Evolutionary conservation across 176 grass and related monocot genomes (phyloP).

Genomic region (Oryza nivara): DNA sequence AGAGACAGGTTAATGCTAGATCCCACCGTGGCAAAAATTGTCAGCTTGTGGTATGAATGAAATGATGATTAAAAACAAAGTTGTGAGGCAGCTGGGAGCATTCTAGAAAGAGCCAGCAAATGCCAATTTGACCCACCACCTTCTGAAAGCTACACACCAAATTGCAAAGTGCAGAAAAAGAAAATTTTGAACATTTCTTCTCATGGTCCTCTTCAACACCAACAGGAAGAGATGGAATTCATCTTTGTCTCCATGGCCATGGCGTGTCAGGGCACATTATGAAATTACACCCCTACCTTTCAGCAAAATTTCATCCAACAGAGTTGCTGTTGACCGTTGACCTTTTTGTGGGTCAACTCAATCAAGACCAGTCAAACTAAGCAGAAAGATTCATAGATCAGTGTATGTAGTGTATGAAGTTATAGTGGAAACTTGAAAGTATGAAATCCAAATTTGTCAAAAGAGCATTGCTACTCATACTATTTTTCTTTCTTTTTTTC

Average conservation of each 20-base stretch:
- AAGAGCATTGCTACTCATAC: no score
- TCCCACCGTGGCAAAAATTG: neutral
- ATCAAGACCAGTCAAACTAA: neutral
- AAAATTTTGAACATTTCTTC: neutral
- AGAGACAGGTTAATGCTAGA: neutral
- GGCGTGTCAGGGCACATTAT: neutral
- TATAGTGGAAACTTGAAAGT: neutral
- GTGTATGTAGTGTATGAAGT: neutral
- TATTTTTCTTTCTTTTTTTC: no score
- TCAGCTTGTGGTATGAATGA: neutral
- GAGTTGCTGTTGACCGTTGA: neutral
- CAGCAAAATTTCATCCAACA: neutral
- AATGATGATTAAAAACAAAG: neutral
- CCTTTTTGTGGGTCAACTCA: neutral
- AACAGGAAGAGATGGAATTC: neutral
- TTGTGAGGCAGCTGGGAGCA: neutral
- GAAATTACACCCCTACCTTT: neutral
- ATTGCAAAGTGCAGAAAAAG: neutral
- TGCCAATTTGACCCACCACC: neutral
- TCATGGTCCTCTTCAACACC: neutral
- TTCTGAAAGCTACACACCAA: neutral
- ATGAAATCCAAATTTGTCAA: neutral
- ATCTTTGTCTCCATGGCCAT: neutral
- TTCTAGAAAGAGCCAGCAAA: conserved; percentile 3
- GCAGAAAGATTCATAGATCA: neutral